phyloP scores from a whole-genome alignment of 202 grass and related monocot species.

The Eragrostis tef region DNA sequence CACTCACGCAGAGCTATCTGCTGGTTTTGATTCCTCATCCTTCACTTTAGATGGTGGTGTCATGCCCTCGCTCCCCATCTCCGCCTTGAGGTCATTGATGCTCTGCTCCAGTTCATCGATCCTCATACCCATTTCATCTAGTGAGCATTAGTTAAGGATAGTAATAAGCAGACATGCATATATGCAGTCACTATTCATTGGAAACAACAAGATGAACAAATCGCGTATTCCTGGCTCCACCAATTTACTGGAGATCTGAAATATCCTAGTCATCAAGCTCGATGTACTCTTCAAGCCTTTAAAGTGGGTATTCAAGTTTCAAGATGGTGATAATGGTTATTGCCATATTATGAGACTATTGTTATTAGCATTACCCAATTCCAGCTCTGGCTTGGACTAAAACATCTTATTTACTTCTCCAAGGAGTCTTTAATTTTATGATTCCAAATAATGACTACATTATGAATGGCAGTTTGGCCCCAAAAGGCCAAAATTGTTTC shows the following conservation, averaged over 20 bases:
- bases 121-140: slow-evolving; percentile 82
- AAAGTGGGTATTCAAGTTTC: not conserved
- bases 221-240: not conserved
- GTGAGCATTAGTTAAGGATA: slow-evolving; percentile 62
- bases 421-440: not conserved
- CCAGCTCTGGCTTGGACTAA: not conserved
- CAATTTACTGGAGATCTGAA: not conserved
- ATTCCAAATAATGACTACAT: not conserved
- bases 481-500: not conserved
- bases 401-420: not conserved
- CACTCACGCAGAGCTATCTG: slow-evolving; percentile 46
- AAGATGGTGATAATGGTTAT: not conserved
- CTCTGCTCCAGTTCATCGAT: slow-evolving; percentile 83
- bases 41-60: slow-evolving; percentile 43
- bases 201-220: not conserved
- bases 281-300: not conserved
- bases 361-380: not conserved
- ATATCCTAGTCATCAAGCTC: not conserved
- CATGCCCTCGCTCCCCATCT: slow-evolving; percentile 56
- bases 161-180: not conserved
- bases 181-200: not conserved
- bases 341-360: not conserved
- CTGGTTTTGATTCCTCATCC: slow-evolving; percentile 61
- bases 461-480: not conserved
- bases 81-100: slow-evolving; percentile 74